Evolutionary conservation across 352 stramenopile species (phyloP).

Genomic region (Salisapilia sapeloensis): DNA sequence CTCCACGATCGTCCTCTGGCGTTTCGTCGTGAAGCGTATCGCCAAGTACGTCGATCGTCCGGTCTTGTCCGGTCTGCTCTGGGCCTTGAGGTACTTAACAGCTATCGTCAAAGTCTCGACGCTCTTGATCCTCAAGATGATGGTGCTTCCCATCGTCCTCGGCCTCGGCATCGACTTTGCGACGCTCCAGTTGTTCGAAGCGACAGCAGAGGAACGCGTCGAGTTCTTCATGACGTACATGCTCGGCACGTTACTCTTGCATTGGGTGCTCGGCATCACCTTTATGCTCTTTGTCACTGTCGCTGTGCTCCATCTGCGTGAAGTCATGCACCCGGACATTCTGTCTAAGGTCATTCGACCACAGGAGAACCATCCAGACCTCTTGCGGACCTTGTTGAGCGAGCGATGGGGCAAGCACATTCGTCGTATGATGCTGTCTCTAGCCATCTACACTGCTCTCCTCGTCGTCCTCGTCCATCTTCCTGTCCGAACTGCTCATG

Average conservation of each 20-base stretch:
- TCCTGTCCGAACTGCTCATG: constrained; percentile 46
- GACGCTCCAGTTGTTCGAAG: constrained; percentile 82
- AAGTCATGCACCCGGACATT: constrained; percentile 90
- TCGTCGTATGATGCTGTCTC: constrained; percentile 86
- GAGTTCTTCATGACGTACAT: constrained; percentile 71
- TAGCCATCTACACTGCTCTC: constrained; percentile 83
- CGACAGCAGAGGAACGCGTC: constrained; percentile 56
- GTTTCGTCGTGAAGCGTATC: constrained; percentile 67
- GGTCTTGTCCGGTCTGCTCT: constrained; percentile 62
- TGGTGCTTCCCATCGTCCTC: constrained; percentile 89
- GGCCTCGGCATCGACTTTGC: constrained; percentile 88
- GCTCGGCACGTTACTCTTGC: constrained; percentile 86
- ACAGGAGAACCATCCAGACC: constrained; percentile 93
- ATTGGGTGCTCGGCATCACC: constrained; percentile 95
- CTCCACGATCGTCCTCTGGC: constrained; percentile 70
- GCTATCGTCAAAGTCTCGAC: constrained; percentile 90
- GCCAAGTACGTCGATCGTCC: constrained; percentile 73
- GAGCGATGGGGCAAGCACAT: constrained; percentile 87
- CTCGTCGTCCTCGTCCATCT: constrained; percentile 79
- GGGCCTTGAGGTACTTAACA: constrained; percentile 61
- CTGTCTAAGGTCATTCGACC: constrained; percentile 76
- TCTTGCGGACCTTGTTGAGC: constrained; percentile 90
- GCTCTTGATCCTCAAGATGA: constrained; percentile 95
- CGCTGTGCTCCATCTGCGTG: constrained; percentile 86
- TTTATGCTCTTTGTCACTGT: constrained; percentile 98